Base-by-base conservation (phyloP, 2,329 filamentous ascomycete species). In the Camillea tinctor region DNA sequence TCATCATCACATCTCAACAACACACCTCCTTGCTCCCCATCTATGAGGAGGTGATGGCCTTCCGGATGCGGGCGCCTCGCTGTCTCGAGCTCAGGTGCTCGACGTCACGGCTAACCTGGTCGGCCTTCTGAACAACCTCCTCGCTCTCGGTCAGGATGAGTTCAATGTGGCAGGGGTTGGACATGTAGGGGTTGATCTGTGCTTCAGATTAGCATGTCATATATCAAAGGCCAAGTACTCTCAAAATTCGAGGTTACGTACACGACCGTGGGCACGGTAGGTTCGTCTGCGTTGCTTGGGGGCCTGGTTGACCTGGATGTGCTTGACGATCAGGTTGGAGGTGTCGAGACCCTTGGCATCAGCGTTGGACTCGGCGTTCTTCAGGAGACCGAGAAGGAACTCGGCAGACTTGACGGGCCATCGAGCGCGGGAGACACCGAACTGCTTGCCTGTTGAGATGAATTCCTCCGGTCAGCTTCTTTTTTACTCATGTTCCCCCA, bases 221-320 rank as follows among this genome's bases (percentile, higher is more conserved):
- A n/a, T n/a, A n/a, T n/a, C n/a, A n/a, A n/a, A n/a, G n/a, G n/a
- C n/a, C n/a, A n/a, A n/a, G n/a, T n/a, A n/a, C n/a, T n/a, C n/a
- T n/a, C n/a, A n/a, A n/a, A n/a, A n/a, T n/a, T n/a, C n/a, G n/a
- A n/a, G n/a, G n/a, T 60, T 73, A 92, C 93, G 76, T 96, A 97
- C 94, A 86, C 95, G 93, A 89, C 95, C 95, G 88, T 99, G 95
- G 69, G 96, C 96, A 89, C 95, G 93, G 91, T 99, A 99, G 79
- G 95, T 99, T 81, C 95, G 90, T 84, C 95, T 89, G 80, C 95
- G 90, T 88, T 98, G 94, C 90, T 98, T 98, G 76, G 95, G 95
- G 74, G 95, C 96, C 88, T 99, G 95, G 92, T 99, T 99, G 88
- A 99, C 95, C 87, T 99, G 95, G 84, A 99, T 99, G 91, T 97